A percentile compares a stretch with the other conserved stretches of the same genome.
phyloP scores from a whole-genome alignment of 2,329 filamentous ascomycete species.

The Alternaria sp. region DNA sequence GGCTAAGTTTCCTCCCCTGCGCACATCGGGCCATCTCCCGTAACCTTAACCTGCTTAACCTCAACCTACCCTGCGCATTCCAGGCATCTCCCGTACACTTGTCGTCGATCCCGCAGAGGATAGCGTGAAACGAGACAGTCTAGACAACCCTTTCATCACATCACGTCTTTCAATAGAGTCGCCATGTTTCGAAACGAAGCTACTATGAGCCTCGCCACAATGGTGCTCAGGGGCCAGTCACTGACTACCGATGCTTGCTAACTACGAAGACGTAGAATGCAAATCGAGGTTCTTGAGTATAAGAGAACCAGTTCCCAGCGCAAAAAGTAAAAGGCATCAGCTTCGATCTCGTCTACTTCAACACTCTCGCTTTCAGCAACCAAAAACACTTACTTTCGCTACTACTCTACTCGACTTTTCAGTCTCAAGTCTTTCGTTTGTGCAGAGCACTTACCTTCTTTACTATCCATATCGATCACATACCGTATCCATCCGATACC shows the following conservation, averaged over 20 bases:
- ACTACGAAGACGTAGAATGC: not conserved
- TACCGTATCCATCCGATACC: not conserved
- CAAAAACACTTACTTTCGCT: slow-evolving; percentile 4
- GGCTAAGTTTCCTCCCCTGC: not conserved
- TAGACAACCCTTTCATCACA: slow-evolving; percentile 10
- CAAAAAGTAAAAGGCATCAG: slow-evolving; percentile 13
- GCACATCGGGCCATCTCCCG: slow-evolving; percentile 3
- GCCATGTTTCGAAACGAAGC: slow-evolving; percentile 14
- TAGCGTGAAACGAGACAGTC: slow-evolving; percentile 2
- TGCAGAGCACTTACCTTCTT: slow-evolving; percentile 9
- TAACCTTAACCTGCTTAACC: slow-evolving; percentile 4
- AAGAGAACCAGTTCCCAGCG: slow-evolving; percentile 6
- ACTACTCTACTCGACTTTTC: not conserved
- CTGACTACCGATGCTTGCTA: not conserved
- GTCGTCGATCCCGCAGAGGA: slow-evolving; percentile 7
- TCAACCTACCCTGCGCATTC: not conserved
- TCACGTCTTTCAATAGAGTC: slow-evolving; percentile 1
- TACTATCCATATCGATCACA: not conserved
- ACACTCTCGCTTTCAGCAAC: slow-evolving; percentile 12
- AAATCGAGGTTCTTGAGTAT: slow-evolving; percentile 6
- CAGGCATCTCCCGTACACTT: slow-evolving; percentile 1
- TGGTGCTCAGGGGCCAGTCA: not conserved
- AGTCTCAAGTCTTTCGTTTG: slow-evolving; percentile 9
- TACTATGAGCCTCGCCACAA: slow-evolving; percentile 4
- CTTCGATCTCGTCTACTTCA: slow-evolving; percentile 4